Percentiles rank a stretch among this genome's conserved stretches.
These are phyloP conservation scores for Trifolium pratense DNA, from an alignment of 306 rosid genomes.

Conservation along the genomic window DNA sequence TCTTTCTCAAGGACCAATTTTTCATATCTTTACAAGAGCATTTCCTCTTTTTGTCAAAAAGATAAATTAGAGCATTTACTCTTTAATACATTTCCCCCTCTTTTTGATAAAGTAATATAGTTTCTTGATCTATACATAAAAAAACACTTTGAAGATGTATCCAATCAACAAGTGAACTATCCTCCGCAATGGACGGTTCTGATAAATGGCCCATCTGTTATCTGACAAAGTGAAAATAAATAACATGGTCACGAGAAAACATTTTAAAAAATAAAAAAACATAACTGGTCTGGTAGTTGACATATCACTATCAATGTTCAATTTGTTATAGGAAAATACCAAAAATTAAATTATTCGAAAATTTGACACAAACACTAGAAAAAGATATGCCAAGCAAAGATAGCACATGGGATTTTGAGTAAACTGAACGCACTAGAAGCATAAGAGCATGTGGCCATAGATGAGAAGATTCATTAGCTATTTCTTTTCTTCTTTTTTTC, in stretches of 20 bases:
- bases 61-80: background rate
- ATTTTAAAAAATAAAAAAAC: slow-evolving; percentile 35
- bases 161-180: slow-evolving; percentile 32
- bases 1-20: no score
- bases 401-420: slow-evolving; percentile 77
- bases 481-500: background rate
- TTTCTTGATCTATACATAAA: background rate
- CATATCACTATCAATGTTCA: slow-evolving; percentile 73
- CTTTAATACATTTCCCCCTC: background rate
- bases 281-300: slow-evolving; percentile 72
- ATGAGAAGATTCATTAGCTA: slow-evolving; percentile 56
- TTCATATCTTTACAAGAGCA: no score
- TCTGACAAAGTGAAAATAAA: slow-evolving; percentile 23
- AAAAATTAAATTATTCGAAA: slow-evolving; percentile 42
- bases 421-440: slow-evolving; percentile 66
- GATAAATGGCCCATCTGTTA: slow-evolving; percentile 50
- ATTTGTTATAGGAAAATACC: slow-evolving; percentile 52
- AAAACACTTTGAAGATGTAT: background rate
- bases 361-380: slow-evolving; percentile 5
- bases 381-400: slow-evolving; percentile 53
- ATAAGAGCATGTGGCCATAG: slow-evolving; percentile 60
- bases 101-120: slow-evolving; percentile 17
- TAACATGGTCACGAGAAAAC: slow-evolving; percentile 49
- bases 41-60: no score
- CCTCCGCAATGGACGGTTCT: slow-evolving; percentile 56